Evolutionary conservation across 768 basidiomycete genomes (phyloP), one percentile per base, ranked within the genome.

Genomic region (Suillus subaureus): DNA sequence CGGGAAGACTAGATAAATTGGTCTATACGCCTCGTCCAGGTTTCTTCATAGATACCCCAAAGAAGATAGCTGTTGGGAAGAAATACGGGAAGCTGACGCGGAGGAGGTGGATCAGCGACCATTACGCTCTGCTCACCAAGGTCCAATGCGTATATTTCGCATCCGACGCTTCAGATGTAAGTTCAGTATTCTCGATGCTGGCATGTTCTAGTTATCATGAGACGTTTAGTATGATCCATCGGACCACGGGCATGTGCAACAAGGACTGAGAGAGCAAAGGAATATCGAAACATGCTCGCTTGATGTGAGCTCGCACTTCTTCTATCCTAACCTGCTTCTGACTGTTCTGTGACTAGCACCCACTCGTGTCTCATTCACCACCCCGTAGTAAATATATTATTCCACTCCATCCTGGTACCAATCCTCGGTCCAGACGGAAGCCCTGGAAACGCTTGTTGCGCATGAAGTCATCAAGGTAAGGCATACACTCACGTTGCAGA

Each of bases 1-100:
- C 82, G 1, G 82, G 76, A 31, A 75, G 89, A 62, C 72, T 89
- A 66, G 89, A 91, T 75, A 88, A 85, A 68, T 77, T 91, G 13
- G 72, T 88, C 58, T 89, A 84, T 67, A 74, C 83, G 60, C 77
- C 81, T 4, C 76, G 79, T 15, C 73, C 77, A 64, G 79, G 79
- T 11, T 82, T 85, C 63, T 78, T 77, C 55, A 77, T 89, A 31
- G 81, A 82, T 21, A 78, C 80, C 51, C 84, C 87, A 1, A 72
- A 76, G 66, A 77, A 77, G 49, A 79, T 90, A 56, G 89, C 88
- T 21, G 74, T 84, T 39, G 86, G 83, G 4, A 62, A 85, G 45
- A 81, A 79, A 71, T 80, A 82, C 26, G 37, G 61, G 35, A 42
- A 76, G 11, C 79, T 76, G 3, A 73, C 70, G 6, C 57, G 26